Conservation (phyloP, 192 early-diverging fungal genomes). For the Tieghemiomyces parasiticus region DNA sequence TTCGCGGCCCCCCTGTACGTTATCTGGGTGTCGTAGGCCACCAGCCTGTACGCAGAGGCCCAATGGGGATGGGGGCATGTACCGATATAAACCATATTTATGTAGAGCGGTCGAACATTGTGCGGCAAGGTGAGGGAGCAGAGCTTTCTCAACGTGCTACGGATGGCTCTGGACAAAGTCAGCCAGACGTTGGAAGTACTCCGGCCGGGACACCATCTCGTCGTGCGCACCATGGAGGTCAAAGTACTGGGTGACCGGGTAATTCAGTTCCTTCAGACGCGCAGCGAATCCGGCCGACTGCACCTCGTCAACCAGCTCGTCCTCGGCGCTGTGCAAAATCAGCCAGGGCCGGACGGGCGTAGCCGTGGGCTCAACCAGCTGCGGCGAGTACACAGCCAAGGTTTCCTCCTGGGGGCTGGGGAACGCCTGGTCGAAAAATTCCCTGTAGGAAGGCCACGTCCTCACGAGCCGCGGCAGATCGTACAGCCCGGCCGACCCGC, state of each 20-base stretch:
- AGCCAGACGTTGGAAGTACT: background rate
- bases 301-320: slow-evolving; percentile 47
- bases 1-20: too few relatives aligned
- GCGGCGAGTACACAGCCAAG: slow-evolving; percentile 27
- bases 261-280: slow-evolving; percentile 14
- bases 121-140: too few relatives aligned
- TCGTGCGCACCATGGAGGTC: background rate
- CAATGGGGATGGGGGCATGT: too few relatives aligned
- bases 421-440: slow-evolving; percentile 65
- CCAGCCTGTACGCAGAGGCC: too few relatives aligned
- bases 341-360: slow-evolving; percentile 29
- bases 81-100: too few relatives aligned
- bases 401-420: slow-evolving; percentile 3
- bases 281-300: slow-evolving; percentile 29
- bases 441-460: slow-evolving; percentile 46
- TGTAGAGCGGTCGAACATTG: too few relatives aligned
- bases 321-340: slow-evolving; percentile 47
- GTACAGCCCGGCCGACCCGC: slow-evolving; percentile 79
- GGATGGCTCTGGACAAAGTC: background rate
- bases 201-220: background rate
- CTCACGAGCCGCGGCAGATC: slow-evolving; percentile 47
- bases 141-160: too few relatives aligned
- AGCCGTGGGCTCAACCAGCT: slow-evolving; percentile 14
- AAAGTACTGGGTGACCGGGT: background rate
- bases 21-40: too few relatives aligned